These are phyloP conservation scores for Acaromyces ingoldii DNA, from an alignment of 1,284 basidiomycete species.

Conservation along the genomic window DNA sequence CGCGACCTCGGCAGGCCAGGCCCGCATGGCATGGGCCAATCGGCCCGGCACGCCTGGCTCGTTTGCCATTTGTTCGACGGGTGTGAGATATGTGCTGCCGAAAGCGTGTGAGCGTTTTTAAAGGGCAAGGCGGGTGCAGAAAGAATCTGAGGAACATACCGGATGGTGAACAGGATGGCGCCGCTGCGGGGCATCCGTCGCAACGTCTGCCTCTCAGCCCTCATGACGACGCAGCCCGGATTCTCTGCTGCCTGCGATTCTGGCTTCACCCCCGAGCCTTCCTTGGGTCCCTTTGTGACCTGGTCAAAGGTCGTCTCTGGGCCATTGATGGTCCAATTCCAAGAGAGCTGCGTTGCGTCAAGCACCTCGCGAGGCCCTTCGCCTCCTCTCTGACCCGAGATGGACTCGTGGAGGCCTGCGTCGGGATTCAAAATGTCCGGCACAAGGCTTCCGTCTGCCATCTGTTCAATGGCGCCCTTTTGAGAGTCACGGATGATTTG, in stretches of 20 bases:
- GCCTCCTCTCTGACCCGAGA: conserved; percentile 53
- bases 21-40: conserved; percentile 64
- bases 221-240: conserved; percentile 17
- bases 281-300: conserved; percentile 35
- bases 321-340: conserved; percentile 64
- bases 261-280: conserved; percentile 26
- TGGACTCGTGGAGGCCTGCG: not conserved
- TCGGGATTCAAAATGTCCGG: conserved; percentile 6
- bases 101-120: no score
- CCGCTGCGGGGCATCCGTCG: conserved; percentile 58
- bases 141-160: no score
- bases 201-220: conserved; percentile 69
- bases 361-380: conserved; percentile 39
- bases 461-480: not conserved
- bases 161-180: conserved; percentile 70
- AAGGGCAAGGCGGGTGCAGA: no score
- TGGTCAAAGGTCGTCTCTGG: conserved; percentile 60
- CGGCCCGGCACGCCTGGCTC: conserved; percentile 66
- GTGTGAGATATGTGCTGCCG: conserved; percentile 67
- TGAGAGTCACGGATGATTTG: conserved; percentile 37
- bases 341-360: conserved; percentile 58
- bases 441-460: conserved; percentile 9
- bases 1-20: conserved; percentile 65
- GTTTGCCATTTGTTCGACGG: conserved; percentile 59
- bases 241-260: conserved; percentile 43